A percentile compares a stretch with the other conserved stretches of the same genome.
Evolutionary conservation across 441 rosid genomes (phyloP).

Genomic region (Metrosideros polymorpha): DNA sequence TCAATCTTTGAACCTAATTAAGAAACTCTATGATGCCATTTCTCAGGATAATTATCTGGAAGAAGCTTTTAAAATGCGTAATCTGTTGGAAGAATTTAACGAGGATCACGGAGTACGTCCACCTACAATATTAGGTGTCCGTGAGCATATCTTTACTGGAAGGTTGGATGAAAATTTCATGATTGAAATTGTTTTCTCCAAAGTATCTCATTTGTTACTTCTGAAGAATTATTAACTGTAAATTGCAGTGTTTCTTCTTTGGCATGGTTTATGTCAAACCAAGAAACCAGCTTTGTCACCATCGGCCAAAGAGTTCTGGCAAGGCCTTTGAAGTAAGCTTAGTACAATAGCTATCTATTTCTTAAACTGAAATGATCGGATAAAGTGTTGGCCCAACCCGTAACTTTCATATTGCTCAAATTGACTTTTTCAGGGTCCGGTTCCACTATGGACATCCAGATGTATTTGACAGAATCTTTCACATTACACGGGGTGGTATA

Average conservation of each 20-base stretch:
- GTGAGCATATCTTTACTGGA: conserved; percentile 15
- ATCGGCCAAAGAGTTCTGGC: conserved; percentile 10
- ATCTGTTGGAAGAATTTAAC: conserved; percentile 9
- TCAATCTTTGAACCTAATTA: neutral
- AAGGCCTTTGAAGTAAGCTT: neutral
- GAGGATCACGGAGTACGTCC: conserved; percentile 5
- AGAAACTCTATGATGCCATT: neutral
- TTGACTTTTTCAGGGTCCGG: conserved; percentile 9
- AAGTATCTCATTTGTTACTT: neutral
- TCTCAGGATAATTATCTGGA: conserved; percentile 8
- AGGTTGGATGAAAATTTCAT: neutral
- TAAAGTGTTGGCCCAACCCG: neutral
- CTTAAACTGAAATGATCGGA: neutral
- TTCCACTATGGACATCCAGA: conserved; percentile 21
- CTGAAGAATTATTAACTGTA: neutral
- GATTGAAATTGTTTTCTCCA: neutral
- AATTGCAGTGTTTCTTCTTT: conserved; percentile 10
- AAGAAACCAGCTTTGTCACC: conserved; percentile 16
- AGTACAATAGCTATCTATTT: neutral
- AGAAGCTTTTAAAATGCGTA: conserved; percentile 12
- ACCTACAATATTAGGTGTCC: conserved; percentile 8
- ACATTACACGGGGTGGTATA: conserved; percentile 17
- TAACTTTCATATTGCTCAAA: neutral
- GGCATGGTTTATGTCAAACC: conserved; percentile 14
- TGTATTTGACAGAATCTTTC: conserved; percentile 18